Conservation (phyloP, 148 eudicot species). For the Chenopodium quinoa region DNA sequence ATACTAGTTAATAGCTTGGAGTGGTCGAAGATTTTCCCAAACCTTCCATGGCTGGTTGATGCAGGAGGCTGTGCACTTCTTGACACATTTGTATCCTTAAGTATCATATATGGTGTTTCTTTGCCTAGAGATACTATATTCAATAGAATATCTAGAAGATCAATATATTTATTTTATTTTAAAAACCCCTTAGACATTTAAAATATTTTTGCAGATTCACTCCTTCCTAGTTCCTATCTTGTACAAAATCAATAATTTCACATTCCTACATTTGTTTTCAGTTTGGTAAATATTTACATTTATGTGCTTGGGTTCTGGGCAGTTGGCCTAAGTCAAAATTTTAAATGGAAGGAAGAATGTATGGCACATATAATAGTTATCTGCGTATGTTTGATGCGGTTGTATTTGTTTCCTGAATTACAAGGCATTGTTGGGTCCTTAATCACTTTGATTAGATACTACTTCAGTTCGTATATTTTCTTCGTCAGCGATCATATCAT, state of each 20-base stretch:
- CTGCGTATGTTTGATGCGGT: neutral
- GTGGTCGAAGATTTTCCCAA: constrained; percentile 64
- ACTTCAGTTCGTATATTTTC: constrained; percentile 54
- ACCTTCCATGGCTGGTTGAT: constrained; percentile 85
- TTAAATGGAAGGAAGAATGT: neutral
- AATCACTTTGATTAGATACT: constrained; percentile 47
- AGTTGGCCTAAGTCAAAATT: neutral
- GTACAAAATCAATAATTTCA: neutral
- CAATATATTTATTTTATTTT: too few species aligned
- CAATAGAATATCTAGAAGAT: too few species aligned
- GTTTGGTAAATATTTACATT: neutral
- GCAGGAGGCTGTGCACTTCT: constrained; percentile 71
- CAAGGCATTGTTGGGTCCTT: constrained; percentile 31
- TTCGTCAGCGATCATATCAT: constrained; percentile 26
- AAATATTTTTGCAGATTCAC: neutral
- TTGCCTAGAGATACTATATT: neutral
- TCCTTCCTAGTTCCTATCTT: neutral
- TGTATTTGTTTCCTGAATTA: neutral
- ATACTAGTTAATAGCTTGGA: constrained; percentile 75
- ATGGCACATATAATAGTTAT: neutral
- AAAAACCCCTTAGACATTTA: too few species aligned
- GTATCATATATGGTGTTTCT: neutral
- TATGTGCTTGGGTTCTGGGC: neutral
- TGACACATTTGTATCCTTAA: constrained; percentile 76
- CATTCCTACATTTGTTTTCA: neutral